Evolutionary conservation across 208 protist genomes (phyloP), one percentile per base, ranked within the genome.

Genomic region (Leishmania martiniquensis): DNA sequence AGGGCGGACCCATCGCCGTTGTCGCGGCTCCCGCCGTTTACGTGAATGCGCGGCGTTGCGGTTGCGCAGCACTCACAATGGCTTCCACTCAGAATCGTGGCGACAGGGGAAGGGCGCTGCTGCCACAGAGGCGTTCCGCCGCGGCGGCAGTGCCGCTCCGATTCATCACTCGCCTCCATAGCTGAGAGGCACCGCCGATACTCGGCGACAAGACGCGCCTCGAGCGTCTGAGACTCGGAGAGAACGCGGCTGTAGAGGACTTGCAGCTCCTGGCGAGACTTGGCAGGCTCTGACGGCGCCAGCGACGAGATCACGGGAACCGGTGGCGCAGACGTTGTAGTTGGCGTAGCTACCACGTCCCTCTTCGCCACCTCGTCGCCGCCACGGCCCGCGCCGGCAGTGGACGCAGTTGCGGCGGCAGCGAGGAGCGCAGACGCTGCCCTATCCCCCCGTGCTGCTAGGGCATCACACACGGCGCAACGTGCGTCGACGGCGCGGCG

Each of bases 231-330:
- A 17, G 44, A 69, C n/a, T 60, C 74, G 34, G 47, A 66, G 34
- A 72, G 70, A 12, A 70, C 66, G 15, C 34, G 45, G 62, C n/a
- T 44, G 70, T 81, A 83, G 62, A 77, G 75, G 51, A 45, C 25
- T 60, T 62, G 81, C 77, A 82, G 77, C 45, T 77, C 77, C 49
- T 29, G 78, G 39, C 79, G 79, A 15, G 59, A 12, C 47, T 67
- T 78, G 17, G 34, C 39, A 15, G 79, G 57, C 4, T 79, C 79
- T 5, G 74, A 79, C 20, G 20, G 73, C 44, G 79, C 62, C 29
- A 74, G 52, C 70, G 70, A 37, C 44, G 66, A 32, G 37, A 44
- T 13, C 44, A 13, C 66, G 17, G 66, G 13, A 45, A 15, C 44
- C 47, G 17, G 32, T 15, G 32, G 29, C 29, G n/a, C 44, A 47